Percentiles rank a stretch among this genome's conserved stretches.
Evolutionary conservation across 2,329 filamentous ascomycete species (phyloP).

Genomic region (Hymenoscyphus infarciens): DNA sequence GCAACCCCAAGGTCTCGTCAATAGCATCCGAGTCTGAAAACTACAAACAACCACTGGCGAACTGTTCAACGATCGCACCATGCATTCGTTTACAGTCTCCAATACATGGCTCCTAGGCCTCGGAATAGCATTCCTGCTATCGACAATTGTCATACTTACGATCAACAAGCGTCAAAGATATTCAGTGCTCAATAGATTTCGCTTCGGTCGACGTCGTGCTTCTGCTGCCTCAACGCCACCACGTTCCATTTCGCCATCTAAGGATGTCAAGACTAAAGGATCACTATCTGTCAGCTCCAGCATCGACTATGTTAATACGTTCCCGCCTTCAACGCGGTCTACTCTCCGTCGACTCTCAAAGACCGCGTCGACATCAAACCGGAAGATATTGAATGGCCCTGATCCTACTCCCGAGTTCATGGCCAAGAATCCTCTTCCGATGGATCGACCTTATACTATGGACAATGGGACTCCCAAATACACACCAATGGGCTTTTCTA

Average conservation of each 20-base stretch:
- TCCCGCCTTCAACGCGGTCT: conserved; percentile 32
- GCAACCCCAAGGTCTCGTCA: not conserved
- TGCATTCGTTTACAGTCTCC: conserved; percentile 21
- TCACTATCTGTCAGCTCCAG: not conserved
- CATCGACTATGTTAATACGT: conserved; percentile 25
- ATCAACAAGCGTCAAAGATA: conserved; percentile 28
- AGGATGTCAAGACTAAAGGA: conserved; percentile 15
- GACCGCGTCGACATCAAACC: conserved; percentile 18
- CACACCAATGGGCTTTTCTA: conserved; percentile 66
- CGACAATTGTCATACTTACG: conserved; percentile 20
- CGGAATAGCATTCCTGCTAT: conserved; percentile 25
- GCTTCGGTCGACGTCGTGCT: conserved; percentile 30
- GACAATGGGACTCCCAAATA: conserved; percentile 39
- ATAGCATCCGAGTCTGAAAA: not conserved
- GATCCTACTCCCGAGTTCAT: conserved; percentile 23
- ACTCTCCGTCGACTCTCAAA: conserved; percentile 29
- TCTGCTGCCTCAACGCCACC: conserved; percentile 34
- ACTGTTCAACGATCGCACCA: conserved; percentile 8
- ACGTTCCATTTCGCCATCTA: conserved; percentile 31
- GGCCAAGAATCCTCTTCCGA: conserved; percentile 26
- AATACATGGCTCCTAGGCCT: conserved; percentile 29
- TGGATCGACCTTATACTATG: conserved; percentile 26
- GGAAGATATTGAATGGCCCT: conserved; percentile 19
- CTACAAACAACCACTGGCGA: no score
- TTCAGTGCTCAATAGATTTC: conserved; percentile 24